phyloP scores from a whole-genome alignment of 768 basidiomycete genomes.

The Coprinopsis sp. region DNA sequence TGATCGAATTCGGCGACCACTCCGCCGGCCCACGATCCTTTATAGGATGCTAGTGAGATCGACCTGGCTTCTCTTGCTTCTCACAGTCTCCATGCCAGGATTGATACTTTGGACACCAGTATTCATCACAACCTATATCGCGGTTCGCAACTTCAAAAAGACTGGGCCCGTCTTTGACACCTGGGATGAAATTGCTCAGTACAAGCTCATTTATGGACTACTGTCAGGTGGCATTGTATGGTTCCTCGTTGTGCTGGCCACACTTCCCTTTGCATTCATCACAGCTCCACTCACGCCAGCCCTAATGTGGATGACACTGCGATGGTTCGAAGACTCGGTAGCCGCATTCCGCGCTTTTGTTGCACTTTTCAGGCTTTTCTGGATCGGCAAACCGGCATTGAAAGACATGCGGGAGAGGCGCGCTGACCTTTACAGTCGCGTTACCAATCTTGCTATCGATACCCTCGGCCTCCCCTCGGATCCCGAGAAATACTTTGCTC shows the following conservation, averaged over 20 bases:
- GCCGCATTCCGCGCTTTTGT: constrained; percentile 73
- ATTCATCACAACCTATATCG: constrained; percentile 64
- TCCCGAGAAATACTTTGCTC: constrained; percentile 63
- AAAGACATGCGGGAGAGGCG: constrained; percentile 50
- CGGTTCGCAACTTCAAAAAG: constrained; percentile 72
- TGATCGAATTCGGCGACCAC: constrained; percentile 71
- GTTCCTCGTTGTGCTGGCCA: constrained; percentile 50
- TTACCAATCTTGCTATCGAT: constrained; percentile 59
- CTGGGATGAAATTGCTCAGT: constrained; percentile 87
- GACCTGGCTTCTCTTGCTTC: constrained; percentile 56
- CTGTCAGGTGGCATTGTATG: constrained; percentile 70
- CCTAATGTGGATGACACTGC: constrained; percentile 85
- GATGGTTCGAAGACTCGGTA: constrained; percentile 84
- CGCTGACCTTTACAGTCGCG: constrained; percentile 53
- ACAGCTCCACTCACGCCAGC: constrained; percentile 60
- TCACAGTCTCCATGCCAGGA: constrained; percentile 67
- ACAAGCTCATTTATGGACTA: constrained; percentile 82
- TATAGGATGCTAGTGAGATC: constrained; percentile 64
- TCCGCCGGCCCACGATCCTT: constrained; percentile 49
- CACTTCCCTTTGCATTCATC: constrained; percentile 56
- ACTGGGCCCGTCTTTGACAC: constrained; percentile 73
- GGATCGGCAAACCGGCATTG: constrained; percentile 56
- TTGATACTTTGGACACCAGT: constrained; percentile 80
- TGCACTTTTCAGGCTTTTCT: constrained; percentile 56
- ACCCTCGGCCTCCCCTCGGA: constrained; percentile 59